A percentile compares a stretch with the other conserved stretches of the same genome.
phyloP scores from a whole-genome alignment of 305 asterid species.

The Fraxinus velutina region DNA sequence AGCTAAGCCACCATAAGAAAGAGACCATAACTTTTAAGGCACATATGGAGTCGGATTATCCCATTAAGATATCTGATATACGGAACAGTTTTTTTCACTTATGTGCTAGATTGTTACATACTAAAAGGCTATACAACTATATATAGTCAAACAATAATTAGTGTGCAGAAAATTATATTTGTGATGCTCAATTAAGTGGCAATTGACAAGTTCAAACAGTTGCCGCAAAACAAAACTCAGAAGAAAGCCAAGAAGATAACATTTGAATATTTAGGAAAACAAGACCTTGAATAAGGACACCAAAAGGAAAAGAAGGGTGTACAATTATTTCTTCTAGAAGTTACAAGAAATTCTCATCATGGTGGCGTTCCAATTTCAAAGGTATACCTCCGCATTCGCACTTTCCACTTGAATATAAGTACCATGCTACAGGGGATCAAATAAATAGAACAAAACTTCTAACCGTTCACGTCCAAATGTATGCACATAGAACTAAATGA shows the following conservation, averaged over 20 bases:
- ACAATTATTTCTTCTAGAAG: not conserved
- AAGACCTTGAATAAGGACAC: conserved; percentile 14
- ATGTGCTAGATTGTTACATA: conserved; percentile 12
- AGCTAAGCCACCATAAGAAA: conserved; percentile 24
- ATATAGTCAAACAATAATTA: conserved; percentile 16
- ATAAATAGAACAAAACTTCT: not conserved
- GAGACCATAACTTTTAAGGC: conserved; percentile 16
- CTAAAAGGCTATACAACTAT: conserved; percentile 7
- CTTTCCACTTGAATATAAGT: not conserved
- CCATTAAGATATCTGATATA: not conserved
- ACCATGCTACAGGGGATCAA: conserved; percentile 1
- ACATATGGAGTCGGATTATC: not conserved
- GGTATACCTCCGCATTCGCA: not conserved
- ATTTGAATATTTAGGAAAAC: conserved; percentile 1
- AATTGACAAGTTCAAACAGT: conserved; percentile 5
- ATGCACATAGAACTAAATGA: not conserved
- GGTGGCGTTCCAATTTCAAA: not conserved
- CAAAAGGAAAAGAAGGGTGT: not conserved
- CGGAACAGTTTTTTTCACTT: conserved; percentile 3
- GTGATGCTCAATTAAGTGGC: conserved; percentile 6
- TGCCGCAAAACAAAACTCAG: conserved; percentile 7
- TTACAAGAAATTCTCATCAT: not conserved
- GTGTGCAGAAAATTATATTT: conserved; percentile 13
- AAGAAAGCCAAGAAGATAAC: conserved; percentile 15
- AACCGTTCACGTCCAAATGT: not conserved